Evolutionary conservation across 139 green algal species (phyloP), one percentile per base, ranked within the genome.

Genomic region (Coelastrella sp.): DNA sequence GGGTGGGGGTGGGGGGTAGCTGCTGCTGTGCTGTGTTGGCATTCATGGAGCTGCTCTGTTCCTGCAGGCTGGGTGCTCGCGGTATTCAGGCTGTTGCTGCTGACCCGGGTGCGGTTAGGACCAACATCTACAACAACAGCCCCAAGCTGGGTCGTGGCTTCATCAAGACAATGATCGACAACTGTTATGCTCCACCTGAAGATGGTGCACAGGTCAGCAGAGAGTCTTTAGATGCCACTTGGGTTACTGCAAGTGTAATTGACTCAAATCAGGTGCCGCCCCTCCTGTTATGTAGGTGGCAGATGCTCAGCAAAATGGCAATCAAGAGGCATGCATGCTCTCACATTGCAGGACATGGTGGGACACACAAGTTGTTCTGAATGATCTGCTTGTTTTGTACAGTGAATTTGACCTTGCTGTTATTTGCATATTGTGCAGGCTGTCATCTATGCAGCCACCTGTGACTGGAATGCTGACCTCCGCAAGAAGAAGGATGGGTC

Each of bases 81-180:
- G 81, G 81, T 11, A 6, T 86, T 25, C 48, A 71, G 69, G 67
- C 68, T 3, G 86, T 81, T 45, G 89, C 64, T 17, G 90, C 88
- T 17, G 94, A 97, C 86, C 94, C 94, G 0, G 94, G 94, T 21
- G 89, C 89, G 6, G 93, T 96, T 38, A 74, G 69, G 6, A 94
- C 89, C 17, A 89, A 90, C 84, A 96, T 97, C 68, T 97, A 90
- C 85, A 85, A 89, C 75, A 90, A 78, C 57, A 85, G 69, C 40
- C 89, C 87, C 23, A 83, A 85, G 60, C 90, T 94, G 72, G 79
- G 60, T 37, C 83, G 81, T 35, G 87, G 88, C 17, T 82, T 90
- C 2, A 84, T 93, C 50, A 92, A 86, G 86, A 91, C 77, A 74
- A 79, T 95, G 21, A 92, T 95, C 11, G 80, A 94, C 84, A 69